These are phyloP conservation scores for Aleurites moluccanus DNA, from an alignment of 441 rosid genomes.

Conservation along the genomic window DNA sequence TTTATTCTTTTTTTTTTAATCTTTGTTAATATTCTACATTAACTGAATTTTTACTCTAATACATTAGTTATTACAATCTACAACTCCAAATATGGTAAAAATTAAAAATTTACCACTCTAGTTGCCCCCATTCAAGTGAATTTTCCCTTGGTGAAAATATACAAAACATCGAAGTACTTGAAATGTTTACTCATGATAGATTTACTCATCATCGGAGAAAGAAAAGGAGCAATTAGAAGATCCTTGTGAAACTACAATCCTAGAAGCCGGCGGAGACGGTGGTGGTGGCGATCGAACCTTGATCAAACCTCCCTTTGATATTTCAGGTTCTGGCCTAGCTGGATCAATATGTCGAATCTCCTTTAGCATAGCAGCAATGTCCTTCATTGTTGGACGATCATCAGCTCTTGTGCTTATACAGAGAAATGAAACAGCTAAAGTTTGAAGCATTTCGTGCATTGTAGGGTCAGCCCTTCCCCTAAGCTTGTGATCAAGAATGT, in stretches of 20 bases:
- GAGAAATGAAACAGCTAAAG: slow-evolving; percentile 79
- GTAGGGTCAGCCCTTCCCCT: slow-evolving; percentile 78
- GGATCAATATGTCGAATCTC: slow-evolving; percentile 68
- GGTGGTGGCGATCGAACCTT: slow-evolving; percentile 36
- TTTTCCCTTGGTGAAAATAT: slow-evolving; percentile 19
- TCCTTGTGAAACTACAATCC: slow-evolving; percentile 49
- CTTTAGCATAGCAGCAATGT: slow-evolving; percentile 88
- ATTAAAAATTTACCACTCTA: slow-evolving; percentile 15
- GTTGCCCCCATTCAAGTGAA: neutral
- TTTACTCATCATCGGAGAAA: slow-evolving; percentile 69
- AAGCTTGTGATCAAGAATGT: slow-evolving; percentile 70
- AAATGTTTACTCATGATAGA: slow-evolving; percentile 23
- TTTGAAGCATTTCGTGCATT: slow-evolving; percentile 93
- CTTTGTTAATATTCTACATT: slow-evolving; percentile 12
- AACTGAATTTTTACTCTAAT: slow-evolving; percentile 8
- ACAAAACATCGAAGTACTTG: neutral
- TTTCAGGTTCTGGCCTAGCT: slow-evolving; percentile 44
- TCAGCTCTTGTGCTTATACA: slow-evolving; percentile 58
- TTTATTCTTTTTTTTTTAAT: slow-evolving; percentile 18
- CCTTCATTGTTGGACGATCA: slow-evolving; percentile 89
- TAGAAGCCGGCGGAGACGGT: slow-evolving; percentile 33
- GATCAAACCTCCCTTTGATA: slow-evolving; percentile 37
- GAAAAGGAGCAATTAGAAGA: slow-evolving; percentile 79
- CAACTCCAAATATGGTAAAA: slow-evolving; percentile 24
- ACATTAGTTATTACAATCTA: slow-evolving; percentile 29